These are phyloP conservation scores for Rhizopus delemar DNA, from an alignment of 371 early-diverging fungal species.

Conservation along the genomic window DNA sequence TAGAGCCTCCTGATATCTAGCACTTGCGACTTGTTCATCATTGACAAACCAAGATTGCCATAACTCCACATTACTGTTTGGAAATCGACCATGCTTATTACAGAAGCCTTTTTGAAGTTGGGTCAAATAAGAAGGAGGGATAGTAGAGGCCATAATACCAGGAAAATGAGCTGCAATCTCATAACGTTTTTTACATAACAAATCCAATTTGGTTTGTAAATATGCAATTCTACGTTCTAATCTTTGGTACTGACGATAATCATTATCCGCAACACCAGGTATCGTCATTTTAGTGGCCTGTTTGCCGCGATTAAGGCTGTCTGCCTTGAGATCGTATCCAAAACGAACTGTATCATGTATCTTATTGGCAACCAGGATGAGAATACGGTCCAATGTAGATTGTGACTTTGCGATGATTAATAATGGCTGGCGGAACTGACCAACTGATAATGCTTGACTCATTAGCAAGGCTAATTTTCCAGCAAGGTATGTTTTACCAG, in stretches of 20 bases:
- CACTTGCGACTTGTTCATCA: background rate
- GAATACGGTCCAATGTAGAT: constrained; percentile 29
- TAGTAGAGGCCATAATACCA: constrained; percentile 8
- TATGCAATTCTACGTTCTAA: constrained; percentile 21
- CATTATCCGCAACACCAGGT: constrained; percentile 21
- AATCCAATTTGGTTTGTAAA: constrained; percentile 24
- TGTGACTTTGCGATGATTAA: constrained; percentile 35
- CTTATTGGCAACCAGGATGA: constrained; percentile 3
- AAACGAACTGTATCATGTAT: constrained; percentile 39
- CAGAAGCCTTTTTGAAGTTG: constrained; percentile 9
- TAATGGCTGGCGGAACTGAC: constrained; percentile 39
- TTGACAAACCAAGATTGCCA: constrained; percentile 27
- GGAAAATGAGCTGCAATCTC: constrained; percentile 17
- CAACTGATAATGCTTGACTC: constrained; percentile 24
- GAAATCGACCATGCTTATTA: background rate
- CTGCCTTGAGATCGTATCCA: constrained; percentile 17
- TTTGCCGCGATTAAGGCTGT: constrained; percentile 9
- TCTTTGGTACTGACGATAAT: constrained; percentile 20
- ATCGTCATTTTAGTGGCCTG: constrained; percentile 17
- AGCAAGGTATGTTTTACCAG: constrained; percentile 45
- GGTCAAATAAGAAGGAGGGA: constrained; percentile 25
- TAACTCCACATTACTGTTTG: background rate
- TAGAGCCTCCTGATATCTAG: background rate
- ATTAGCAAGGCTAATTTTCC: constrained; percentile 34
- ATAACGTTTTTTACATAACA: constrained; percentile 24